Base-by-base conservation (phyloP, 1,284 basidiomycete genomes). In the Cutaneotrichosporon dermatis region DNA sequence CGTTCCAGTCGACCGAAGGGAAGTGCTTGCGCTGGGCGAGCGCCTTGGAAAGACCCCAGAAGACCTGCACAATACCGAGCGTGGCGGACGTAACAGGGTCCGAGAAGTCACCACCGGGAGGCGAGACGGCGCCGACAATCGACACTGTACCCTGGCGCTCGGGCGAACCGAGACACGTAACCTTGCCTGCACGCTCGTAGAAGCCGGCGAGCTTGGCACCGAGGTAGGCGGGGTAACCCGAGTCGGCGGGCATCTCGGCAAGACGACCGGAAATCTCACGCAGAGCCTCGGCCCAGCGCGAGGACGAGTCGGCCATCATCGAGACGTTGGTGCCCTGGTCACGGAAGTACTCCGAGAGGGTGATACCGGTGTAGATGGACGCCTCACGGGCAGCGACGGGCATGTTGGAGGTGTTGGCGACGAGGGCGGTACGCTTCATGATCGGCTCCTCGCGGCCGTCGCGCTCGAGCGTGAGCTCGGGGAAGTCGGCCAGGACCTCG, bases 331-430 rank as follows among this genome's bases (percentile, higher is more conserved):
- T 88, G 37, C 96, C 95, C 79, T 98, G 94, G 79, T 99, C 95
- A 81, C 95, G 91, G 88, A 96, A 99, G 82, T 99, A 99, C 76
- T 99, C 95, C 49, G 95, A 95, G 25, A 99, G 85, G 0, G 96
- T 99, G 81, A 99, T 99, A 73, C 96, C 96, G 45, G 96, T 99
- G 81, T 99, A 99, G 78, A 99, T 99, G 48, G 95, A 98, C 5
- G 96, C 96, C 81, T 99, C 96, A 74, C 96, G 92, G 42, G 96
- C 96, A 41, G 96, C 96, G 72, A 99, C 96, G 69, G 96, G 96
- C 96, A 99, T 99, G 82, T 99, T 99, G 60, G 95, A 98, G 2
- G 96, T 99, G 79, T 99, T 99, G 69, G 96, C 96, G 62, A 99
- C 95, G 40, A 99, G 86, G 3, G 95, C 94, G 1, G 96, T 99